Evolutionary conservation across 306 rosid genomes (phyloP), one percentile per base, ranked within the genome.

Genomic region (Cucurbita ficifolia): DNA sequence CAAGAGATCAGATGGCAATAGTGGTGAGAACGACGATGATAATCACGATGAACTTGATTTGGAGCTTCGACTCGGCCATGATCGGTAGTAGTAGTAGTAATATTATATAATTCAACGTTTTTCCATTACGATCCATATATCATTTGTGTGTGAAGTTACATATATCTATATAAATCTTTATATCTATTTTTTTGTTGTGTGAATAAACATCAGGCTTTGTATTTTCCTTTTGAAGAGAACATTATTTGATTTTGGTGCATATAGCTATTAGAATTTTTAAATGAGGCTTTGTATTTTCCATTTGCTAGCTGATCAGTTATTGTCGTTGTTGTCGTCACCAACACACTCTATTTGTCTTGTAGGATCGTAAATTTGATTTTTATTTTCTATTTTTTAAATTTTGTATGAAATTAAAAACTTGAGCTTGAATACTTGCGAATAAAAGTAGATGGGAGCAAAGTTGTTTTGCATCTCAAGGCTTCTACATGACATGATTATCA

Each of bases 21-120:
- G 36, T 46, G 81, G 76, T 38, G 87, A 80, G 0, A 8, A 57
- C 3, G 22, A 36, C 0, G 68, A 35, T 7, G 17, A 60, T 16
- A 10, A 12, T 7, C 43, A 60, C 19, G 90, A 70, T 60, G 89
- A 81, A 35, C 75, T 89, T 53, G 96, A 92, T 87, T 85, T 92
- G 88, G 96, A 89, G 90, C 97, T 92, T 80, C 92, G 96, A 79
- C 90, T 92, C 29, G 96, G 97, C 52, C 85, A 88, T 68, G 76
- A 88, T 73, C 92, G 90, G 6, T 88, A 83, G 55, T 68, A 46
- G 6, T 10, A 51, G 7, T 5, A 39, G 6, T 60, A 33, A 60
- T 60, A 60, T 13, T 60, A 55, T 55, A 55, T 33, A 49, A 49
- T 49, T 49, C 53, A 14, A 14, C 5, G 53, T 14, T 60, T 60